phyloP scores from a whole-genome alignment of 306 rosid genomes.

The Trifolium fragiferum region DNA sequence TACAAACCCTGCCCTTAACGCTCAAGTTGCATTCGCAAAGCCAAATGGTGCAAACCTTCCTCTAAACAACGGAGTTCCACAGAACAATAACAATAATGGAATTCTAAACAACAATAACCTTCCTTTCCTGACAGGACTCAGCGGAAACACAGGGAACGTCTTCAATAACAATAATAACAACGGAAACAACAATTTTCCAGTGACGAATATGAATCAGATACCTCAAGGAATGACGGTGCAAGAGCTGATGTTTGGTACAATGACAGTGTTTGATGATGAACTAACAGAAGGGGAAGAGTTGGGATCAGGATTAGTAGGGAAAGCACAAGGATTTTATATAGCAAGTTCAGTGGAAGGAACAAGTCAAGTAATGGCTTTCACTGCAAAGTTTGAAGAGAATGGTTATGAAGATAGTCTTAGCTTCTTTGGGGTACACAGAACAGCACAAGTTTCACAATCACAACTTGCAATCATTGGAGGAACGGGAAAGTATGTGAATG shows the following conservation, averaged over 20 bases:
- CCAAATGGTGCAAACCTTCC: constrained; percentile 83
- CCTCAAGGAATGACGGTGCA: constrained; percentile 65
- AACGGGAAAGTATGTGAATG: constrained; percentile 75
- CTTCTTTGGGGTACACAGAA: constrained; percentile 75
- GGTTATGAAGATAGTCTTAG: constrained; percentile 70
- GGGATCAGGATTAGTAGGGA: constrained; percentile 77
- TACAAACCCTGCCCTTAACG: constrained; percentile 72
- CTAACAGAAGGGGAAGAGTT: constrained; percentile 75
- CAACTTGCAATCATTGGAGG: constrained; percentile 87
- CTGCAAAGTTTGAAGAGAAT: constrained; percentile 72
- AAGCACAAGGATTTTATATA: constrained; percentile 82
- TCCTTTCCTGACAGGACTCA: constrained; percentile 85
- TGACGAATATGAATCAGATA: constrained; percentile 55
- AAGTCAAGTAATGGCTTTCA: constrained; percentile 78
- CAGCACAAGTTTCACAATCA: constrained; percentile 68
- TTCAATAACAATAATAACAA: no score
- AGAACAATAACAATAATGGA: constrained; percentile 72
- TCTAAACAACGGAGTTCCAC: constrained; percentile 60
- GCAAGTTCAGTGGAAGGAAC: constrained; percentile 78
- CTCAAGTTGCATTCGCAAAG: constrained; percentile 86
- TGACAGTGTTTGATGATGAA: constrained; percentile 81
- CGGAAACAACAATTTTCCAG: constrained; percentile 52
- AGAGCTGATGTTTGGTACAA: constrained; percentile 77
- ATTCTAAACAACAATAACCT: constrained; percentile 76
- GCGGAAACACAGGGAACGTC: constrained; percentile 69